Conservation (phyloP, 495 filamentous ascomycete genomes). For the Aspergillus funiculosus region DNA sequence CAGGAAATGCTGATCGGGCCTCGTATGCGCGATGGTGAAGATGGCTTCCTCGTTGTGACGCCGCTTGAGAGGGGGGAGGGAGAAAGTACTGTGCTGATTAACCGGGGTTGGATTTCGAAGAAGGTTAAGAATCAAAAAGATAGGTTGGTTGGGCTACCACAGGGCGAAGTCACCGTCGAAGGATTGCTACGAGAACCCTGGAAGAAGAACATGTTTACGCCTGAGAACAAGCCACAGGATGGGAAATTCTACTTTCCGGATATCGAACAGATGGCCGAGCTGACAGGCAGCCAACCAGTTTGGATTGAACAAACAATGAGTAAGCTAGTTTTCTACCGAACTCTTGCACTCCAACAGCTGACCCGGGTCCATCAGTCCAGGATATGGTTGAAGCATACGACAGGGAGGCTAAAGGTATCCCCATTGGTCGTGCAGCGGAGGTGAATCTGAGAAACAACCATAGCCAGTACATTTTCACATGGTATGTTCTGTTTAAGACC, state of each 20-base stretch:
- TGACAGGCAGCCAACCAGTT: slow-evolving; percentile 78
- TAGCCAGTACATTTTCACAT: slow-evolving; percentile 96
- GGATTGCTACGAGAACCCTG: slow-evolving; percentile 84
- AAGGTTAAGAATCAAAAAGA: slow-evolving; percentile 57
- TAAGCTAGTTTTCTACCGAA: slow-evolving; percentile 29
- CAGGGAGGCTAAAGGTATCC: slow-evolving; percentile 72
- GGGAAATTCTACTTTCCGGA: slow-evolving; percentile 94
- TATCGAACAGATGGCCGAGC: slow-evolving; percentile 82
- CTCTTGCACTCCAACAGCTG: background rate
- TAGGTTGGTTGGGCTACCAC: slow-evolving; percentile 53
- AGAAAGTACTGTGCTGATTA: slow-evolving; percentile 70
- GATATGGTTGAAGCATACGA: slow-evolving; percentile 68
- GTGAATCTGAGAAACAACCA: slow-evolving; percentile 96
- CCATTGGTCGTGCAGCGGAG: slow-evolving; percentile 84
- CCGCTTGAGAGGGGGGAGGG: slow-evolving; percentile 68
- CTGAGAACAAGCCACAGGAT: slow-evolving; percentile 73
- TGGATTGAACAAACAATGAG: slow-evolving; percentile 97
- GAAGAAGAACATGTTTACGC: slow-evolving; percentile 97
- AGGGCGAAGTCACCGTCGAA: slow-evolving; percentile 66
- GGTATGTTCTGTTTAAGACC: slow-evolving; percentile 52
- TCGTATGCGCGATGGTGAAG: slow-evolving; percentile 77
- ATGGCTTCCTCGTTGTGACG: slow-evolving; percentile 86
- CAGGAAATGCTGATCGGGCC: slow-evolving; percentile 95
- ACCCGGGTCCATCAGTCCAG: slow-evolving; percentile 50
- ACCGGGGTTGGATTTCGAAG: slow-evolving; percentile 84